A percentile compares a stretch with the other conserved stretches of the same genome.
These are phyloP conservation scores for Chalciporus sphaerocephalus DNA, from an alignment of 768 basidiomycete genomes.

Conservation along the genomic window DNA sequence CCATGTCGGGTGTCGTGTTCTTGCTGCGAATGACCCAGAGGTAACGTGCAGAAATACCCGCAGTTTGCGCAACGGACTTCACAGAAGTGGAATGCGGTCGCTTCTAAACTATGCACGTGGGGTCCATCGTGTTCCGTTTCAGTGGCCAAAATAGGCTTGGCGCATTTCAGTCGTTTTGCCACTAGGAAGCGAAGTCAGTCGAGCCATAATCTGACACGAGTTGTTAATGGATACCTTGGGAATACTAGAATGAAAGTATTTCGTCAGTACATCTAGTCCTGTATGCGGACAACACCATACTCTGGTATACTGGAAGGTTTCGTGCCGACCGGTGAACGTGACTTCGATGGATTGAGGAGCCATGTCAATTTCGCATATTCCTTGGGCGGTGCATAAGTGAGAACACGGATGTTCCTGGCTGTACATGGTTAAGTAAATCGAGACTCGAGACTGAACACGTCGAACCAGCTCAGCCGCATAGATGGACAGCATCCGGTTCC, in stretches of 20 bases:
- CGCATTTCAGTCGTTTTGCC: constrained; percentile 47
- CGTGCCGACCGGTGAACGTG: constrained; percentile 55
- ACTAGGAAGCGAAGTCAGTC: constrained; percentile 27
- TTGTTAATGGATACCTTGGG: constrained; percentile 39
- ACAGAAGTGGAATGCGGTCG: constrained; percentile 48
- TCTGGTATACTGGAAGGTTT: constrained; percentile 62
- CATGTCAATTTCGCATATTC: constrained; percentile 56
- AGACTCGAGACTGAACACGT: constrained; percentile 3
- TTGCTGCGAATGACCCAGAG: constrained; percentile 53
- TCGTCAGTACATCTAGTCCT: background rate
- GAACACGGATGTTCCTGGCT: constrained; percentile 48
- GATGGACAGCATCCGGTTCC: constrained; percentile 38
- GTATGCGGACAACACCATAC: constrained; percentile 24
- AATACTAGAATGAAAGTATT: constrained; percentile 38
- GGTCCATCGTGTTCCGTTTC: constrained; percentile 39
- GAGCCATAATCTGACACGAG: background rate
- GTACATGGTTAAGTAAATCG: background rate
- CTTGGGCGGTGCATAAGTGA: constrained; percentile 39
- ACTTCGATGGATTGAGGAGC: constrained; percentile 56
- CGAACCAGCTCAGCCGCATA: constrained; percentile 47
- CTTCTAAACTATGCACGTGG: constrained; percentile 46
- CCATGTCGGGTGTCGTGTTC: constrained; percentile 61
- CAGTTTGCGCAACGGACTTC: constrained; percentile 48
- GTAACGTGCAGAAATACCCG: constrained; percentile 55
- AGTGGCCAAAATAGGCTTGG: constrained; percentile 41